Evolutionary conservation across 768 basidiomycete species (phyloP).

Genomic region (Mycena vitilis): DNA sequence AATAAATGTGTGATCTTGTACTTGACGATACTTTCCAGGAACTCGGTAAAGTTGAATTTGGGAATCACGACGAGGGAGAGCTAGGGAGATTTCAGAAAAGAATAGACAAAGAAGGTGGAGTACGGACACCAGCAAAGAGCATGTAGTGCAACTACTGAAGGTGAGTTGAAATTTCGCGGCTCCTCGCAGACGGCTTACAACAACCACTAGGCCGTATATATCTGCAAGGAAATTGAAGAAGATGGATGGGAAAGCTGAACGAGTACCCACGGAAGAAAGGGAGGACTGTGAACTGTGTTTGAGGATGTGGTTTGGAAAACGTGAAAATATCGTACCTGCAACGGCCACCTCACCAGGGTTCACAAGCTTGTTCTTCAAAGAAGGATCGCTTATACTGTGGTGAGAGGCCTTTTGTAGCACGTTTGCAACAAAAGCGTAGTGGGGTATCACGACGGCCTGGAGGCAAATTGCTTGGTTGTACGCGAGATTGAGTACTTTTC

Average conservation of each 20-base stretch:
- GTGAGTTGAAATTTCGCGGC: conserved; percentile 11
- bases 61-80: conserved; percentile 70
- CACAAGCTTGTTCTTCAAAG: conserved; percentile 53
- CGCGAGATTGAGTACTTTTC: neutral
- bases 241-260: neutral
- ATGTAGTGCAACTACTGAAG: conserved; percentile 59
- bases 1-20: conserved; percentile 68
- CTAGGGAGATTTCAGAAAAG: conserved; percentile 44
- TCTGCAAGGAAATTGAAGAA: conserved; percentile 47
- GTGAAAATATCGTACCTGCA: conserved; percentile 59
- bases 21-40: conserved; percentile 64
- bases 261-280: conserved; percentile 68
- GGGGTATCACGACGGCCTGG: conserved; percentile 75
- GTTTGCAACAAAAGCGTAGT: conserved; percentile 74
- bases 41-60: conserved; percentile 69
- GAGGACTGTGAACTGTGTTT: conserved; percentile 51
- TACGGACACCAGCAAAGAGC: conserved; percentile 63
- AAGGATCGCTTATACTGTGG: conserved; percentile 55
- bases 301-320: neutral
- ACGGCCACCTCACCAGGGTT: conserved; percentile 67
- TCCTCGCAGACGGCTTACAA: conserved; percentile 49
- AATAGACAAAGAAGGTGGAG: neutral
- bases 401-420: conserved; percentile 69
- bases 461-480: neutral
- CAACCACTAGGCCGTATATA: conserved; percentile 70